Conservation (phyloP, 2,329 filamentous ascomycete species). For the Passalora sequoiae region DNA sequence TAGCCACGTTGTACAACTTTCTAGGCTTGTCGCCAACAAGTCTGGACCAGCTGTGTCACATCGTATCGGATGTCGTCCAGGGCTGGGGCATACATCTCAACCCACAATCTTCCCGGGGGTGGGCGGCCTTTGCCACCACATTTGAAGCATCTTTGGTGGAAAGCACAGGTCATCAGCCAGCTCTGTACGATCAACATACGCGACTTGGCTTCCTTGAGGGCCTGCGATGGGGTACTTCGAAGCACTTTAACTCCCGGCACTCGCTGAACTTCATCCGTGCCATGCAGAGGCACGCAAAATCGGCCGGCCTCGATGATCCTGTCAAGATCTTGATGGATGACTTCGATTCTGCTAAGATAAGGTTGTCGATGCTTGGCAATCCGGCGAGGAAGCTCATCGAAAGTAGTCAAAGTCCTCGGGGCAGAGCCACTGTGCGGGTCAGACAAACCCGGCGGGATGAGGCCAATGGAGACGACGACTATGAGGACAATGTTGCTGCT, state of each 20-base stretch:
- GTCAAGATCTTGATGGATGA: slow-evolving; percentile 4
- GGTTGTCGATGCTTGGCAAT: not conserved
- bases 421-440: no score
- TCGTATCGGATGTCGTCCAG: slow-evolving; percentile 15
- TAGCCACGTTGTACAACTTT: slow-evolving; percentile 7
- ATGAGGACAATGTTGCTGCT: no score
- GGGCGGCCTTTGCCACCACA: slow-evolving; percentile 2
- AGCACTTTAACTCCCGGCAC: not conserved
- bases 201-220: slow-evolving; percentile 3
- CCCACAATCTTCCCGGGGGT: not conserved
- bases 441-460: no score
- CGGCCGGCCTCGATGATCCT: not conserved
- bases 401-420: not conserved
- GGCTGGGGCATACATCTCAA: slow-evolving; percentile 10
- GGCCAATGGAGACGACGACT: no score
- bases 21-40: not conserved
- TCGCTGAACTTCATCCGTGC: not conserved
- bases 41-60: slow-evolving; percentile 9
- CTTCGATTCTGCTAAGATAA: slow-evolving; percentile 2
- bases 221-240: not conserved
- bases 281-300: slow-evolving; percentile 1
- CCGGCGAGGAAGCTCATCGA: not conserved
- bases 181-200: not conserved
- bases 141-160: not conserved
- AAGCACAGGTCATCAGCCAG: not conserved